phyloP scores from a whole-genome alignment of 371 early-diverging fungal genomes.

The Circinella minor region DNA sequence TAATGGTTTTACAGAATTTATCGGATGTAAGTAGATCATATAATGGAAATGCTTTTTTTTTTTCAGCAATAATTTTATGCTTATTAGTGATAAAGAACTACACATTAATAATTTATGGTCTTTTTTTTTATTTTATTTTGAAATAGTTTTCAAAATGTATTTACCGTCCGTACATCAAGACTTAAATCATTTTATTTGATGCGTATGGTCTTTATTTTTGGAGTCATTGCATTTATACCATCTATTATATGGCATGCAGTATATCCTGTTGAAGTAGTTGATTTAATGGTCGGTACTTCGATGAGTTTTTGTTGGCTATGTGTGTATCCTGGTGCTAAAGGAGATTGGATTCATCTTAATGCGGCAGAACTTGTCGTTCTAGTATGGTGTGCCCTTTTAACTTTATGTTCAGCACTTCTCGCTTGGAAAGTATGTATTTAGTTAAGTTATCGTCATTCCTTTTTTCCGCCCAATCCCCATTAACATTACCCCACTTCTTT shows the following conservation, averaged over 20 bases:
- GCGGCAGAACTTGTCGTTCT: constrained; percentile 26
- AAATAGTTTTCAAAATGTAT: constrained; percentile 48
- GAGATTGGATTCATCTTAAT: constrained; percentile 28
- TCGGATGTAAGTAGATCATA: constrained; percentile 32
- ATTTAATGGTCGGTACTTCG: constrained; percentile 13
- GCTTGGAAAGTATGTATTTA: constrained; percentile 41
- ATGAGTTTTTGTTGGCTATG: constrained; percentile 39
- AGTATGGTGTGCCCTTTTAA: constrained; percentile 28
- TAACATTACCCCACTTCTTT: too few relatives aligned
- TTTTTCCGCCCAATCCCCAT: too few relatives aligned
- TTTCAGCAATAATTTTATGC: too few relatives aligned
- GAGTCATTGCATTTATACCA: constrained; percentile 25
- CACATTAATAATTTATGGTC: background rate
- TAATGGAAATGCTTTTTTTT: too few relatives aligned
- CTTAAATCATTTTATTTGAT: constrained; percentile 41
- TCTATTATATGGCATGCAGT: constrained; percentile 35
- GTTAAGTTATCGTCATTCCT: too few relatives aligned
- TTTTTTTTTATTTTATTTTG: too few relatives aligned
- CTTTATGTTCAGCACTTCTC: constrained; percentile 34
- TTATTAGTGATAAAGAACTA: background rate
- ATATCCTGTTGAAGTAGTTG: constrained; percentile 20
- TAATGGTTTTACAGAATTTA: constrained; percentile 35
- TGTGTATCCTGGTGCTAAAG: constrained; percentile 27
- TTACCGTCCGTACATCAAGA: constrained; percentile 38
- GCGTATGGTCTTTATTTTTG: constrained; percentile 31